Base-by-base conservation (phyloP, 495 filamentous ascomycete genomes). In the Astrocystis sublimbata region DNA sequence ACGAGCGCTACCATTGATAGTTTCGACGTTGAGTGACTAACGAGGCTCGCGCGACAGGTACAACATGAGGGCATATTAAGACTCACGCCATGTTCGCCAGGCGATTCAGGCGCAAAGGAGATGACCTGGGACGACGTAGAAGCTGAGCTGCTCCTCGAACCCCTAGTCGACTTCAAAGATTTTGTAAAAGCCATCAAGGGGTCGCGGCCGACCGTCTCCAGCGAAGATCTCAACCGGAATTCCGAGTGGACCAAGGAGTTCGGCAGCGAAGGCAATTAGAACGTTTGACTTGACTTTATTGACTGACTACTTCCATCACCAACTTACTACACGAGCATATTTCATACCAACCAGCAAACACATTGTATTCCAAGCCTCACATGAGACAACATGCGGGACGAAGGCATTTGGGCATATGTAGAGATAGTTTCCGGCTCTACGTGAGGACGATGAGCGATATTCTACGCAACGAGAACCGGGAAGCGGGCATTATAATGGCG, bases 181-280 rank as follows among this genome's bases (percentile, higher is more conserved):
- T 98, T 99, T 72, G 83, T 94, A 68, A 93, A 92, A 71, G 96
- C 94, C 17, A 88, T 99, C 69, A 92, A 89, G 68, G 86, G 86
- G 19, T 89, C 90, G 4, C 71, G 93, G 65, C 94, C 96, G 24
- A 97, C 96, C 0, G 96, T 99, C 52, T 93, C 92, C 49, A 76
- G 81, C 6, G 90, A 88, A 21, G 94, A 99, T 75, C 82, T 98
- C 35, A 80, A 84, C 63, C 81, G 85, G 64, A 98, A 93, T 75
- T 81, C 89, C 63, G 92, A 97, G 45, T 99, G 94, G 94, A 99
- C 94, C 2, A 79, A 87, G 67, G 93, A 98, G 76, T 99, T 98
- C 77, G 94, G 94, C 58, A 97, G 93, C 72, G 94, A 99, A 71
- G 94, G 93, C 41, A 80, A 81, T 57, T 79, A 66, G 30, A 45